Evolutionary conservation across 208 protist species (phyloP), one percentile per base, ranked within the genome.

Genomic region (Leishmania guyanensis): DNA sequence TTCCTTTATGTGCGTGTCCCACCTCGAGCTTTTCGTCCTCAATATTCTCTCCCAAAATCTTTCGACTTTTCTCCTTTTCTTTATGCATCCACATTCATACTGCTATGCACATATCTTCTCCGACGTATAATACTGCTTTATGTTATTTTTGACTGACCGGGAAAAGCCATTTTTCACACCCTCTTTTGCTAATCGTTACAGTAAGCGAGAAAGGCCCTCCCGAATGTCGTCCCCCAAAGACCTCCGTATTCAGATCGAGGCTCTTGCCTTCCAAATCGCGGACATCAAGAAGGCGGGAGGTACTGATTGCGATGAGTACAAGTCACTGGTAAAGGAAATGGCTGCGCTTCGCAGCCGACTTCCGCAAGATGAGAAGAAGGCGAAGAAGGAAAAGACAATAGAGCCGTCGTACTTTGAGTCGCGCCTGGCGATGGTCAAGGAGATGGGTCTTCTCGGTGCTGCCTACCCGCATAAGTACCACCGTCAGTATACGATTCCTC

Each of bases 381-480:
- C 71, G 81, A 91, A 90, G 65, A 88, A 86, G 50, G 90, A 92
- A 46, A 92, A 93, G 84, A 75, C 80, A 14, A 77, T 76, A 9
- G 94, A 96, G 84, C 84, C 86, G 29, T 89, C 86, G 56, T 98
- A 98, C 86, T 96, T 93, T 70, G 93, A 97, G 20, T 88, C 91
- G 3, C 94, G 96, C n/a, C 79, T 97, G 26, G 91, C 92, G 9
- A 96, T 98, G 93, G 94, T 98, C 64, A 92, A 93, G 16, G 84
- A 95, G 73, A 90, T 98, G 80, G 96, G 96, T 56, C 83, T 93
- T 8, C 79, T 96, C 29, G 92, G 90, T n/a, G 93, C 98, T 39
- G 94, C 98, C 22, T 99, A 99, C 84, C 99, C 99, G 54, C 99
- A 99, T 90, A 99, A 99, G 92, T 99, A 99, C 82, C 58, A 98